Percentiles rank a stretch among this genome's conserved stretches.
phyloP scores from a whole-genome alignment of 441 rosid species.

The Gossypium laxum region DNA sequence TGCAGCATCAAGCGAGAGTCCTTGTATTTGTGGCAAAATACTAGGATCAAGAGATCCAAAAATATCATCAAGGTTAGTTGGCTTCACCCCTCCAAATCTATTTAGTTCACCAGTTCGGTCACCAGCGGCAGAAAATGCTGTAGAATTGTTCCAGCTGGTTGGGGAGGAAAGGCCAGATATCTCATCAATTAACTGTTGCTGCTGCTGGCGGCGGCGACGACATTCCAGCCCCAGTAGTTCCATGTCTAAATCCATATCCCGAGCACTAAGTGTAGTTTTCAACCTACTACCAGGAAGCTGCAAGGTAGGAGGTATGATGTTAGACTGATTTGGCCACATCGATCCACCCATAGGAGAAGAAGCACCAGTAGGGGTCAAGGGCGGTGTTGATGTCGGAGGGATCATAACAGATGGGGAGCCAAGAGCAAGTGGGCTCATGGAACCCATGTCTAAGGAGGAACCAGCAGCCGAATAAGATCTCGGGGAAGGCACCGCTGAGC shows the following conservation, averaged over 20 bases:
- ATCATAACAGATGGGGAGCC: conserved; percentile 46
- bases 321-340: conserved; percentile 53
- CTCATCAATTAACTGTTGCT: conserved; percentile 50
- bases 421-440: conserved; percentile 50
- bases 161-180: conserved; percentile 55
- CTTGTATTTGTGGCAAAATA: conserved; percentile 36
- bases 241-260: conserved; percentile 57
- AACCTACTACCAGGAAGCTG: conserved; percentile 76
- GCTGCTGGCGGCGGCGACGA: conserved; percentile 19
- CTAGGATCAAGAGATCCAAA: conserved; percentile 43
- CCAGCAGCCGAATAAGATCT: conserved; percentile 48
- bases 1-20: conserved; percentile 28
- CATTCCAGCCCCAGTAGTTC: conserved; percentile 35
- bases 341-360: conserved; percentile 50
- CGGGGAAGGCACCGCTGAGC: conserved; percentile 73
- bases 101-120: conserved; percentile 37
- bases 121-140: conserved; percentile 33
- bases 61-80: conserved; percentile 48
- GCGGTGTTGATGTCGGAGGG: conserved; percentile 46
- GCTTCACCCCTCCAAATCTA: conserved; percentile 48
- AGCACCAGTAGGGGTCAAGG: conserved; percentile 46
- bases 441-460: conserved; percentile 46
- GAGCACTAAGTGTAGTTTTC: conserved; percentile 47
- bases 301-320: conserved; percentile 41
- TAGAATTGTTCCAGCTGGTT: conserved; percentile 44